Evolutionary conservation across 2,329 filamentous ascomycete genomes (phyloP).

Genomic region (Penicillium vulpinum): DNA sequence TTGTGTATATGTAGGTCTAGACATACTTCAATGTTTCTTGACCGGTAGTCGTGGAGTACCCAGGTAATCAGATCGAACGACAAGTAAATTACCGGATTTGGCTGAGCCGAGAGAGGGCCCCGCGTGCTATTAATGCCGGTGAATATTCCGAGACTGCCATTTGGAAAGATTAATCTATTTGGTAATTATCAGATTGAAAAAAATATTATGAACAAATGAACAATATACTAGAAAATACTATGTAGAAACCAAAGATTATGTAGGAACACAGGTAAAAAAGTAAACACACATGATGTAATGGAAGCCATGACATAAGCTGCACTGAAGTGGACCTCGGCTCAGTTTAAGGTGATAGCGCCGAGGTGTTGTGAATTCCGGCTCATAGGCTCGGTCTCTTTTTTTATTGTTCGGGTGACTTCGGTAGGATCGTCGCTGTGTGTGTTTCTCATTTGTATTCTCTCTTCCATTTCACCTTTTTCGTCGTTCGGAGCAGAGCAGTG

Average conservation of each 20-base stretch:
- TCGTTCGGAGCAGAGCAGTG: constrained; percentile 14
- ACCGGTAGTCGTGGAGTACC: constrained; percentile 5
- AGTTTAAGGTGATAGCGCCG: constrained; percentile 33
- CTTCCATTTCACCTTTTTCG: not conserved
- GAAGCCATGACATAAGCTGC: constrained; percentile 15
- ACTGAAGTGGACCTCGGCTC: constrained; percentile 35
- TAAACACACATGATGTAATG: constrained; percentile 1
- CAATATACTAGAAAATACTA: not conserved
- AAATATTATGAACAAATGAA: too few relatives aligned
- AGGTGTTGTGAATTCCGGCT: constrained; percentile 26
- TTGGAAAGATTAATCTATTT: not conserved
- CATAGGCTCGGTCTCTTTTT: constrained; percentile 11
- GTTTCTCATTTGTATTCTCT: not conserved
- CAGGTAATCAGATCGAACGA: constrained; percentile 12
- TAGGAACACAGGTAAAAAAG: not conserved
- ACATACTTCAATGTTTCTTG: constrained; percentile 34
- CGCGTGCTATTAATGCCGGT: not conserved
- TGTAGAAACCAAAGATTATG: too few relatives aligned
- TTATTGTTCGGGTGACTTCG: constrained; percentile 23
- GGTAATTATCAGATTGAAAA: not conserved
- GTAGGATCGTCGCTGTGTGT: constrained; percentile 9
- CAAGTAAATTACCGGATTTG: constrained; percentile 10
- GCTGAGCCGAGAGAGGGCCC: constrained; percentile 9
- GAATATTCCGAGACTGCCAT: not conserved
- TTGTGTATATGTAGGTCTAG: constrained; percentile 28